Percentiles rank a stretch among this genome's conserved stretches.
These are phyloP conservation scores for Elymus sibiricus DNA, from an alignment of 176 grass and related monocot species.

Conservation along the genomic window DNA sequence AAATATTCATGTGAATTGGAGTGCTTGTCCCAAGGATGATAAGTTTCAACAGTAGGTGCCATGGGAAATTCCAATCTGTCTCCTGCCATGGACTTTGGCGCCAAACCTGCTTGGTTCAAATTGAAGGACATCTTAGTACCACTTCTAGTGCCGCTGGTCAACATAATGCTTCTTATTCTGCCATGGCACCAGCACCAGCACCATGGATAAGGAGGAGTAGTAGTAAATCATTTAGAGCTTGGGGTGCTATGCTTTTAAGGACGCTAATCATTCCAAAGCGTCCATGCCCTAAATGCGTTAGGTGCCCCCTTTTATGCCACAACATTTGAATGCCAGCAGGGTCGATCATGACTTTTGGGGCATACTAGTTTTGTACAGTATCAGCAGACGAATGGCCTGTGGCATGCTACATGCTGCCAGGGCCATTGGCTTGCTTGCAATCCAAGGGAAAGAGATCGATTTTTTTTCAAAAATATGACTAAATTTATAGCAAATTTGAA, in stretches of 20 bases:
- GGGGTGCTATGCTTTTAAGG: conserved; percentile 40
- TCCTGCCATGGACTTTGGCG: neutral
- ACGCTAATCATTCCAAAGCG: conserved; percentile 29
- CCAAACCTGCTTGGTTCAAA: conserved; percentile 32
- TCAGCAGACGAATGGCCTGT: neutral
- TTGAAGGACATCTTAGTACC: too few relatives aligned
- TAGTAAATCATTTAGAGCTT: neutral
- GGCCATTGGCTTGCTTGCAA: conserved; percentile 47
- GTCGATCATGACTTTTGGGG: conserved; percentile 31
- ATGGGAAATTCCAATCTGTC: conserved; percentile 28
- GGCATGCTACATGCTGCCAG: too few relatives aligned
- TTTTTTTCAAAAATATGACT: too few relatives aligned
- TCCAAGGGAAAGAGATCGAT: conserved; percentile 24
- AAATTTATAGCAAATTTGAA: too few relatives aligned
- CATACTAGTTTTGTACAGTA: neutral
- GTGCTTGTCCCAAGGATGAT: neutral
- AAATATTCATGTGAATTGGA: conserved; percentile 19
- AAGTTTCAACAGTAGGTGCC: conserved; percentile 26
- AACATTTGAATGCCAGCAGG: conserved; percentile 25
- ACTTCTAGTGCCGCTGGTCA: neutral
- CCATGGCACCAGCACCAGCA: neutral
- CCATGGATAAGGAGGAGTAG: too few relatives aligned
- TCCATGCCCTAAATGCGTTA: conserved; percentile 15
- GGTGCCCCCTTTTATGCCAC: conserved; percentile 20
- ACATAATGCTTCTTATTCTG: neutral